Evolutionary conservation across 495 filamentous ascomycete species (phyloP).

Genomic region (Entonaema liquescens): DNA sequence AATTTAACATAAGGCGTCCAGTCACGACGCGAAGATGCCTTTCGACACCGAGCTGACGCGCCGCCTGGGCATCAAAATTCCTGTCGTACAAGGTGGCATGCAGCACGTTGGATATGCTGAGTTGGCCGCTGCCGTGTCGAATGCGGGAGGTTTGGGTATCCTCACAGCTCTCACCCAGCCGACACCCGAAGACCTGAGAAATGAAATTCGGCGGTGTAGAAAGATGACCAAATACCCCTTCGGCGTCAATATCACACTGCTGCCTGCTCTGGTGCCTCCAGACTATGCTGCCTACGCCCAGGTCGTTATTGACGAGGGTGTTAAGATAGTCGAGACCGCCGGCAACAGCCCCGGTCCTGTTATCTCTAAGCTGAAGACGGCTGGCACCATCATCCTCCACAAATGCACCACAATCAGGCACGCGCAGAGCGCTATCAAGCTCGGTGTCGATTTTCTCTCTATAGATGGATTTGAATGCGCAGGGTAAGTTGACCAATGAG

Average conservation of each 20-base stretch:
- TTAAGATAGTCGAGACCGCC: conserved; percentile 95
- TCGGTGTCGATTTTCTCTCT: conserved; percentile 94
- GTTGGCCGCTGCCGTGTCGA: conserved; percentile 90
- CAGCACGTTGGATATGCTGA: conserved; percentile 82
- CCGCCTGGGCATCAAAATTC: conserved; percentile 89
- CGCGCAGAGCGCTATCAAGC: conserved; percentile 88
- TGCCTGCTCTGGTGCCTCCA: conserved; percentile 87
- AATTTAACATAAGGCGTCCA: conserved; percentile 31
- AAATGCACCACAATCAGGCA: conserved; percentile 98
- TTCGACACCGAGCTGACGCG: conserved; percentile 92
- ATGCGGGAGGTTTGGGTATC: conserved; percentile 93
- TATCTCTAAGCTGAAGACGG: conserved; percentile 86
- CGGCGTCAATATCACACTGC: conserved; percentile 94
- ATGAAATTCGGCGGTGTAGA: conserved; percentile 88
- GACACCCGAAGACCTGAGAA: conserved; percentile 88
- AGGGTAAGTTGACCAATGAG: conserved; percentile 65
- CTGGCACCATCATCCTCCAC: conserved; percentile 81
- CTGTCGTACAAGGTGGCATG: conserved; percentile 98
- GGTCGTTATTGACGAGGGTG: conserved; percentile 90
- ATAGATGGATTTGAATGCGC: conserved; percentile 99
- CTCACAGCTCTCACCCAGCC: conserved; percentile 96
- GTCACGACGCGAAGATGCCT: conserved; percentile 67
- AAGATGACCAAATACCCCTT: conserved; percentile 89
- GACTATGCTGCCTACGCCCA: conserved; percentile 93
- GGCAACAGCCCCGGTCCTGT: conserved; percentile 94